Conservation (phyloP, 202 grass and related monocot genomes). For the Alloteropsis angusta region DNA sequence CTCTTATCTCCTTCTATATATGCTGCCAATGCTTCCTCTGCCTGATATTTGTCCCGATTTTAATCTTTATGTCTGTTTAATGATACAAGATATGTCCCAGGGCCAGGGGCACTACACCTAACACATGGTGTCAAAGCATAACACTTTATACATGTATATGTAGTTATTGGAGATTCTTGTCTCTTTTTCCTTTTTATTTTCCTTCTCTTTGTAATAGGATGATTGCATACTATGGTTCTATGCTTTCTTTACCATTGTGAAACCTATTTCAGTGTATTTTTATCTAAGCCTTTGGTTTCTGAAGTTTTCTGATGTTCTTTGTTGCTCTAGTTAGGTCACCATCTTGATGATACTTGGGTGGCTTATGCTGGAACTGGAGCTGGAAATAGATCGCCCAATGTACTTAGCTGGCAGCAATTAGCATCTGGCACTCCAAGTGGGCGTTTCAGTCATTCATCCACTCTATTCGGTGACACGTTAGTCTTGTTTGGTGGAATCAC, state of each 20-base stretch:
- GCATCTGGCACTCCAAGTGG: conserved; percentile 72
- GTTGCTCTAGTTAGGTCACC: conserved; percentile 66
- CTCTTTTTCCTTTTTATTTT: neutral
- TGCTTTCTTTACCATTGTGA: conserved; percentile 15
- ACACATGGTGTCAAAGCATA: neutral
- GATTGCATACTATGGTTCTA: conserved; percentile 5
- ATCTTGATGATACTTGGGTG: conserved; percentile 94
- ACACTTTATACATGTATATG: conserved; percentile 22
- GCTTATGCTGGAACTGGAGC: conserved; percentile 74
- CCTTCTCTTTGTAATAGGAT: neutral
- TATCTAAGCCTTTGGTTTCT: conserved; percentile 1
- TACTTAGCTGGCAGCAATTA: conserved; percentile 69
- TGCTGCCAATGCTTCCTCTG: neutral
- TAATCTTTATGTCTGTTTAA: neutral
- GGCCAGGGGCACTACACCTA: neutral
- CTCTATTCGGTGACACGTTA: conserved; percentile 38
- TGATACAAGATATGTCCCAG: neutral
- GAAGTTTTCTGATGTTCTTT: conserved; percentile 28
- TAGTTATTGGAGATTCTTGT: neutral
- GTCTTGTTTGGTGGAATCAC: conserved; percentile 93
- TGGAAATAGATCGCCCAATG: conserved; percentile 37
- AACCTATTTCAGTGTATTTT: neutral
- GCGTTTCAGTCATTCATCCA: conserved; percentile 87
- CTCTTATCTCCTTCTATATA: neutral
- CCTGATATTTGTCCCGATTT: neutral